These are phyloP conservation scores for Cystoisospora suis DNA, from an alignment of 169 alveolate species.

Conservation along the genomic window DNA sequence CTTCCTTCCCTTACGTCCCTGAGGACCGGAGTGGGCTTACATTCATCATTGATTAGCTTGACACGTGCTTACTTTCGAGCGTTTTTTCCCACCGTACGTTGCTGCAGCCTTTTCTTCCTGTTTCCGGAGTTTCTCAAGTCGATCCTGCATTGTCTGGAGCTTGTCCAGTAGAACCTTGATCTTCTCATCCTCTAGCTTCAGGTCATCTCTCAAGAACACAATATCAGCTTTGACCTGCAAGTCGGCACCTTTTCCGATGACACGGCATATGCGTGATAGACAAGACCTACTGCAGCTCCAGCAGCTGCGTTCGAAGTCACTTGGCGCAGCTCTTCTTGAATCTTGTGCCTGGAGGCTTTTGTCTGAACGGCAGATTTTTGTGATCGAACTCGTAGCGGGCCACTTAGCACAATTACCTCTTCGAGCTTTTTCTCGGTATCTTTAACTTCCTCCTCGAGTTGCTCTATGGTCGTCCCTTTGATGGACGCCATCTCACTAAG, in stretches of 20 bases:
- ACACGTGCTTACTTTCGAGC: too few relatives aligned
- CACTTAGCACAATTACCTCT: not conserved
- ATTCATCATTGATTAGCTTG: too few relatives aligned
- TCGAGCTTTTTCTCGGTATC: slow-evolving; percentile 40
- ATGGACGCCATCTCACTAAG: slow-evolving; percentile 60
- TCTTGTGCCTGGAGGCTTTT: slow-evolving; percentile 43
- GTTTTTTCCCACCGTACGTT: not conserved
- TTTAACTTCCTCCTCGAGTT: slow-evolving; percentile 47
- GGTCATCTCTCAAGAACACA: slow-evolving; percentile 36
- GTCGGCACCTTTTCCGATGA: not conserved
- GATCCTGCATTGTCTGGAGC: slow-evolving; percentile 35
- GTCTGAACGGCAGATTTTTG: slow-evolving; percentile 14
- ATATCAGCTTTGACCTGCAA: slow-evolving; percentile 49
- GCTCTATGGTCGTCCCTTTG: slow-evolving; percentile 49
- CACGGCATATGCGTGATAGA: not conserved
- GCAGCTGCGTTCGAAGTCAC: slow-evolving; percentile 39
- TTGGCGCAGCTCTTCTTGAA: slow-evolving; percentile 60
- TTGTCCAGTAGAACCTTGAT: slow-evolving; percentile 14
- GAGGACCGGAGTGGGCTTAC: too few relatives aligned
- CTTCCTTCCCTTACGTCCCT: too few relatives aligned
- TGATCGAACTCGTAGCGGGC: not conserved
- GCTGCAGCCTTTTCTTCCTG: not conserved
- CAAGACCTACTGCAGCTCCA: slow-evolving; percentile 43
- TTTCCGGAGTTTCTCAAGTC: slow-evolving; percentile 19
- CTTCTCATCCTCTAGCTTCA: slow-evolving; percentile 49